Evolutionary conservation across 768 basidiomycete species (phyloP).

Genomic region (Rhodocollybia butyracea): DNA sequence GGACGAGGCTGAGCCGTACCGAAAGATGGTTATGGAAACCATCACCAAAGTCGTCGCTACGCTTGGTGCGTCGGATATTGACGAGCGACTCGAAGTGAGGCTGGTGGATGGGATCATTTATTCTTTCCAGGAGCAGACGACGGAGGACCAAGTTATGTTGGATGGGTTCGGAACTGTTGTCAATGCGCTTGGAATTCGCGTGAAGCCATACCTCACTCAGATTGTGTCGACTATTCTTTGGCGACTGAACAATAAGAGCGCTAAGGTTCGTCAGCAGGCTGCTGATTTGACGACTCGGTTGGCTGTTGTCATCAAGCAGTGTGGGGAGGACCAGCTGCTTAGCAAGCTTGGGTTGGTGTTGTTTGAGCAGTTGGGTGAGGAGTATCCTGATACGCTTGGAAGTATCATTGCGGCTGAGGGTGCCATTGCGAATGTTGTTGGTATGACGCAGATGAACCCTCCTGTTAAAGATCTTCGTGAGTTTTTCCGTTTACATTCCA

Average conservation of each 20-base stretch:
- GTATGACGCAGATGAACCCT: conserved; percentile 99
- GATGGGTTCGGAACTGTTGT: conserved; percentile 98
- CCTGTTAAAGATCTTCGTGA: conserved; percentile 97
- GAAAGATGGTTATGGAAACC: conserved; percentile 99
- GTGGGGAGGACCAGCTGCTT: conserved; percentile 92
- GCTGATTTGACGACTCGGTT: conserved; percentile 97
- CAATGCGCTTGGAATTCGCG: conserved; percentile 92
- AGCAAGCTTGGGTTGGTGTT: conserved; percentile 96
- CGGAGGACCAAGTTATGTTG: conserved; percentile 98
- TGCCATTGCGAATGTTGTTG: conserved; percentile 98
- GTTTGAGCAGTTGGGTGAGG: conserved; percentile 98
- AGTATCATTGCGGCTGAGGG: conserved; percentile 99
- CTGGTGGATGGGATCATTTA: conserved; percentile 99
- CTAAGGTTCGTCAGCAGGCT: conserved; percentile 98
- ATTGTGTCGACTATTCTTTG: conserved; percentile 99
- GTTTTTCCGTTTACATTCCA: conserved; percentile 30
- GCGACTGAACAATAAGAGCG: conserved; percentile 99
- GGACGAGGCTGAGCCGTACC: conserved; percentile 85
- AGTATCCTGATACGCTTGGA: conserved; percentile 98
- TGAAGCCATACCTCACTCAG: conserved; percentile 97
- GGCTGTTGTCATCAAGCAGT: conserved; percentile 97
- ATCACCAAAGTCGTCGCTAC: conserved; percentile 94
- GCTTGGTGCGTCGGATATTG: conserved; percentile 95
- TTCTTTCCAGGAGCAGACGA: conserved; percentile 99
- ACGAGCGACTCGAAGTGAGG: conserved; percentile 90